These are phyloP conservation scores for Lophiotrema nucula DNA, from an alignment of 495 filamentous ascomycete genomes.

Conservation along the genomic window DNA sequence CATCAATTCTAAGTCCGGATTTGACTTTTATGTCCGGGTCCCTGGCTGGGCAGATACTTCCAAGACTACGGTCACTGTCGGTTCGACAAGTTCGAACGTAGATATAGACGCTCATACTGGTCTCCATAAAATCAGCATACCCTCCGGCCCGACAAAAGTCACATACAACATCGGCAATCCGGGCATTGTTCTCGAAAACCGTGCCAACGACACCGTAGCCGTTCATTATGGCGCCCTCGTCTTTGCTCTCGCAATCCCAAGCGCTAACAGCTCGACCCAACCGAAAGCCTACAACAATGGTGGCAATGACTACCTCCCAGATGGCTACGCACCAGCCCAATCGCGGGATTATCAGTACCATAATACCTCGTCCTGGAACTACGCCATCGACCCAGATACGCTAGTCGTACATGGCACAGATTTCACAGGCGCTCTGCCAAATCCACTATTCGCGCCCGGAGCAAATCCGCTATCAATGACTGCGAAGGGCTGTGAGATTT, in stretches of 20 bases:
- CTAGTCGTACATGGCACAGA: too few relatives aligned
- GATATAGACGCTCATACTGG: constrained; percentile 30
- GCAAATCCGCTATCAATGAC: constrained; percentile 51
- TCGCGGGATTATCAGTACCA: constrained; percentile 46
- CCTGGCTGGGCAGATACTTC: constrained; percentile 47
- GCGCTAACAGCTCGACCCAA: constrained; percentile 32
- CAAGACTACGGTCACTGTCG: constrained; percentile 13
- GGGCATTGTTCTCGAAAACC: constrained; percentile 36
- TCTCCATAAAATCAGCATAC: constrained; percentile 40
- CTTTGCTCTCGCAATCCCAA: constrained; percentile 52
- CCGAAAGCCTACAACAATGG: constrained; percentile 31
- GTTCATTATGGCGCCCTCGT: constrained; percentile 55
- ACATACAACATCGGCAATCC: constrained; percentile 34
- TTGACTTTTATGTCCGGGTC: constrained; percentile 53
- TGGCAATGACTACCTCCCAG: constrained; percentile 14
- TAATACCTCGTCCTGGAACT: too few relatives aligned
- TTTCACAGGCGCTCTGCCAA: too few relatives aligned
- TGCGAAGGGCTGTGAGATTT: constrained; percentile 53
- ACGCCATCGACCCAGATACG: too few relatives aligned
- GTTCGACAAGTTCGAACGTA: constrained; percentile 20
- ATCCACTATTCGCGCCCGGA: too few relatives aligned
- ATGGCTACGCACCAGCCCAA: constrained; percentile 37
- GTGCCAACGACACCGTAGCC: constrained; percentile 56
- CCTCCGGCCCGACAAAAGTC: constrained; percentile 35
- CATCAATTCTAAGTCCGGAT: constrained; percentile 41